Evolutionary conservation across 2,329 filamentous ascomycete species (phyloP).

Genomic region (Dothidotthia symphoricarpi): DNA sequence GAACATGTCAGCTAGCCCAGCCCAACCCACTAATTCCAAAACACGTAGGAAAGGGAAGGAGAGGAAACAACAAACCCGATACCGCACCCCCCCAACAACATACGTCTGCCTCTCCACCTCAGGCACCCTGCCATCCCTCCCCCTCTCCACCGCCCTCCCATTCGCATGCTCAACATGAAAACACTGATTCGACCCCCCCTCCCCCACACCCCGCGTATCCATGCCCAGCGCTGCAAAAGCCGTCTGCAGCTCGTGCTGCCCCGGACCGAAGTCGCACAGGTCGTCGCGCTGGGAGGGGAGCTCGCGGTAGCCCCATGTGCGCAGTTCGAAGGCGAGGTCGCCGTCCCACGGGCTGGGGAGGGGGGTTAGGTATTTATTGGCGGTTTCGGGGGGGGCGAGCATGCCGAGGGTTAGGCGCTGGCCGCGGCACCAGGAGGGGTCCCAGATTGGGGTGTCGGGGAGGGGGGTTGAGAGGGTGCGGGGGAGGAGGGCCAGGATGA

Average conservation of each 20-base stretch:
- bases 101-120: constrained; percentile 13
- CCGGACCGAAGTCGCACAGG: constrained; percentile 6
- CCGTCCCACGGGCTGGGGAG: constrained; percentile 10
- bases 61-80: constrained; percentile 7
- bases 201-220: constrained; percentile 1
- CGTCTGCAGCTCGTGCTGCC: constrained; percentile 2
- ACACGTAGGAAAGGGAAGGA: background rate
- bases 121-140: constrained; percentile 5
- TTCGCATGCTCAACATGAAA: constrained; percentile 14
- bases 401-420: constrained; percentile 6
- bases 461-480: background rate
- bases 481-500: background rate
- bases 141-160: constrained; percentile 5
- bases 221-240: constrained; percentile 12
- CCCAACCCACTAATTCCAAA: background rate
- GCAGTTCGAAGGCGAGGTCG: constrained; percentile 5
- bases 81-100: constrained; percentile 10
- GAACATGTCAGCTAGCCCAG: background rate
- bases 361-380: constrained; percentile 7
- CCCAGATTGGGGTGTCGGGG: constrained; percentile 1
- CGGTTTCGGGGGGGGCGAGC: background rate
- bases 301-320: constrained; percentile 13
- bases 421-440: constrained; percentile 9
- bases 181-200: constrained; percentile 13
- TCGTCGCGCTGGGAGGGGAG: constrained; percentile 4